These are phyloP conservation scores for Paecilomyces sp. DNA, from an alignment of 2,329 filamentous ascomycete genomes.

Conservation along the genomic window DNA sequence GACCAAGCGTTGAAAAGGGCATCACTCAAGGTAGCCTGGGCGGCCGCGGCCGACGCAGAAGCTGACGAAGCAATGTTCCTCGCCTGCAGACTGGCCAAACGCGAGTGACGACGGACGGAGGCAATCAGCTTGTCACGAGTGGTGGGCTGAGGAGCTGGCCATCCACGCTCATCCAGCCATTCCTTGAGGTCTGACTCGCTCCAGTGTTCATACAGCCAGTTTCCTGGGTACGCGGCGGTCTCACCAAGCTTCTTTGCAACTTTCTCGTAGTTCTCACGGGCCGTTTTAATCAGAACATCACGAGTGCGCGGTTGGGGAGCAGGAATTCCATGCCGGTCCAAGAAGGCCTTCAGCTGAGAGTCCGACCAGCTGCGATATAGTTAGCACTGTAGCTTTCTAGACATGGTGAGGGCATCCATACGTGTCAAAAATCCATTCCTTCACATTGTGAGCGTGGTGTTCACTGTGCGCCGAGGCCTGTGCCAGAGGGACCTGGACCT, in stretches of 20 bases:
- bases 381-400: slow-evolving; percentile 26
- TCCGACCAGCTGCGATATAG: slow-evolving; percentile 66
- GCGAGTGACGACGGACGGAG: slow-evolving; percentile 81
- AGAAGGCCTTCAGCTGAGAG: slow-evolving; percentile 86
- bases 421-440: slow-evolving; percentile 88
- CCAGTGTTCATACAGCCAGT: slow-evolving; percentile 92
- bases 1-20: slow-evolving; percentile 84
- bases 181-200: slow-evolving; percentile 88
- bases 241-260: slow-evolving; percentile 70
- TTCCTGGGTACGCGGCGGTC: slow-evolving; percentile 76
- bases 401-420: slow-evolving; percentile 31
- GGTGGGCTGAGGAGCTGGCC: slow-evolving; percentile 76
- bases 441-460: slow-evolving; percentile 63
- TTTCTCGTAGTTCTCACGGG: slow-evolving; percentile 73
- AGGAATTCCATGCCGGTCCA: slow-evolving; percentile 79
- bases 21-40: slow-evolving; percentile 70
- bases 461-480: slow-evolving; percentile 69
- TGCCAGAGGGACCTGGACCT: slow-evolving; percentile 67
- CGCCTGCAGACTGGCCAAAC: slow-evolving; percentile 64
- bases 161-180: slow-evolving; percentile 84
- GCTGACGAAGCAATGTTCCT: slow-evolving; percentile 55
- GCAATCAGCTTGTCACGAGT: slow-evolving; percentile 84
- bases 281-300: slow-evolving; percentile 70
- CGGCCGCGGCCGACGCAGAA: slow-evolving; percentile 58
- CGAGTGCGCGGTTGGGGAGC: slow-evolving; percentile 81